A percentile compares a stretch with the other conserved stretches of the same genome.
phyloP scores from a whole-genome alignment of 306 rosid genomes.

The Hippophae tibetana region DNA sequence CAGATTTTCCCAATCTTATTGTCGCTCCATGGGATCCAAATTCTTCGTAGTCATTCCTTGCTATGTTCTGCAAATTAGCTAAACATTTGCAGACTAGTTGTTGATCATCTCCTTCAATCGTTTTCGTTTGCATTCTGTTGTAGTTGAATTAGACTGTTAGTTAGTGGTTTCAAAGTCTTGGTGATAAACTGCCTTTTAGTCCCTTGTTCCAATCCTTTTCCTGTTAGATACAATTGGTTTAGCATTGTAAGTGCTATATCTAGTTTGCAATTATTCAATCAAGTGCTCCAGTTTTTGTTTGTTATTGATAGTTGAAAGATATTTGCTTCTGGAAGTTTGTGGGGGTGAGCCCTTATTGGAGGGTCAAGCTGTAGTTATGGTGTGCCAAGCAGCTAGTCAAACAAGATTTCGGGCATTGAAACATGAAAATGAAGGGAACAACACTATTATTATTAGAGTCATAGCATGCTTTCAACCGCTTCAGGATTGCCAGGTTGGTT shows the following conservation, averaged over 20 bases:
- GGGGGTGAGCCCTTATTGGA: constrained; percentile 24
- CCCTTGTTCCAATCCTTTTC: background rate
- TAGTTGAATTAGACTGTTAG: too few species aligned
- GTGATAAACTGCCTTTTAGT: background rate
- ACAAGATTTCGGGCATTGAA: constrained; percentile 99
- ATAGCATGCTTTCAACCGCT: constrained; percentile 98
- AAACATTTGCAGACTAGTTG: constrained; percentile 23
- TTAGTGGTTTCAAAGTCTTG: background rate
- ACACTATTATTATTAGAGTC: constrained; percentile 87
- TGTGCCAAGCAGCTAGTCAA: constrained; percentile 97
- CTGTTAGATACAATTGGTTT: background rate
- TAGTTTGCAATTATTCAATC: constrained; percentile 10
- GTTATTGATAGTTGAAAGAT: constrained; percentile 8
- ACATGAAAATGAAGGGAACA: constrained; percentile 86
- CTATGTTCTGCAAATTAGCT: constrained; percentile 91
- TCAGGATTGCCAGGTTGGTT: constrained; percentile 94
- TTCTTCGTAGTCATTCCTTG: constrained; percentile 86
- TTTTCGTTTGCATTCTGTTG: too few species aligned
- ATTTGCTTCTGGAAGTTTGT: constrained; percentile 30
- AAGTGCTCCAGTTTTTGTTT: constrained; percentile 8
- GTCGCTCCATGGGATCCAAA: constrained; percentile 70
- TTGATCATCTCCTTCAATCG: background rate
- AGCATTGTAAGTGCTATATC: constrained; percentile 8
- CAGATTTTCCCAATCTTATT: background rate
- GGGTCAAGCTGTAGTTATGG: constrained; percentile 89